Percentiles rank a stretch among this genome's conserved stretches.
Conservation (phyloP, 129 eudicot species). For the Chrysanthemum makinoi region DNA sequence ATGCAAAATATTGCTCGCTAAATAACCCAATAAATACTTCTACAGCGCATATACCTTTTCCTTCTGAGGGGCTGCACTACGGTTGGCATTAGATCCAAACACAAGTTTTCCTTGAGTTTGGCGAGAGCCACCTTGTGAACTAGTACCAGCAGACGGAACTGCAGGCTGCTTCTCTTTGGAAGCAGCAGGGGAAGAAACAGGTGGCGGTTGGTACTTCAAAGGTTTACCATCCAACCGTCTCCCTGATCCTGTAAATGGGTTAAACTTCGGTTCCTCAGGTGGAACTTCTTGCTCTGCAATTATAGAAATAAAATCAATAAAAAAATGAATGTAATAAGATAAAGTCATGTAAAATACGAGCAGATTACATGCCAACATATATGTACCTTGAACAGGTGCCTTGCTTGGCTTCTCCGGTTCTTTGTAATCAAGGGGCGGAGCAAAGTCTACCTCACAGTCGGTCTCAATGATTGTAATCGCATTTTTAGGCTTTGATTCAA, state of each 20-base stretch:
- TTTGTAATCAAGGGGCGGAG: constrained; percentile 89
- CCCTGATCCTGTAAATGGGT: constrained; percentile 76
- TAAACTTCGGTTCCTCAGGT: constrained; percentile 72
- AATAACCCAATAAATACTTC: background rate
- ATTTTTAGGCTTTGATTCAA: constrained; percentile 76
- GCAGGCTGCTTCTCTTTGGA: constrained; percentile 48
- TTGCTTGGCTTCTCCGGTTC: constrained; percentile 80
- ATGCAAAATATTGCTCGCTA: background rate
- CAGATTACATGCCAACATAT: background rate
- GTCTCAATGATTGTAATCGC: constrained; percentile 87
- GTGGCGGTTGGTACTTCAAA: constrained; percentile 42
- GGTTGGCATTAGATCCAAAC: constrained; percentile 66
- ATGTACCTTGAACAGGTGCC: constrained; percentile 51
- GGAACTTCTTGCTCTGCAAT: constrained; percentile 48
- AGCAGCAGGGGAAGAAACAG: constrained; percentile 44
- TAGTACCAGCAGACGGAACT: constrained; percentile 49
- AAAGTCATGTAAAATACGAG: background rate
- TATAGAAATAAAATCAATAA: background rate
- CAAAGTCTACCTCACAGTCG: constrained; percentile 97
- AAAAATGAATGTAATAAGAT: background rate
- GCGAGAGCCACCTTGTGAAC: constrained; percentile 54
- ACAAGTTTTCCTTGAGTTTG: constrained; percentile 89
- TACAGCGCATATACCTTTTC: constrained; percentile 47
- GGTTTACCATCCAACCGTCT: constrained; percentile 86
- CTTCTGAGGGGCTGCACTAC: constrained; percentile 47